Evolutionary conservation across 2,329 filamentous ascomycete genomes (phyloP).

Genomic region (Neonectria faginata): DNA sequence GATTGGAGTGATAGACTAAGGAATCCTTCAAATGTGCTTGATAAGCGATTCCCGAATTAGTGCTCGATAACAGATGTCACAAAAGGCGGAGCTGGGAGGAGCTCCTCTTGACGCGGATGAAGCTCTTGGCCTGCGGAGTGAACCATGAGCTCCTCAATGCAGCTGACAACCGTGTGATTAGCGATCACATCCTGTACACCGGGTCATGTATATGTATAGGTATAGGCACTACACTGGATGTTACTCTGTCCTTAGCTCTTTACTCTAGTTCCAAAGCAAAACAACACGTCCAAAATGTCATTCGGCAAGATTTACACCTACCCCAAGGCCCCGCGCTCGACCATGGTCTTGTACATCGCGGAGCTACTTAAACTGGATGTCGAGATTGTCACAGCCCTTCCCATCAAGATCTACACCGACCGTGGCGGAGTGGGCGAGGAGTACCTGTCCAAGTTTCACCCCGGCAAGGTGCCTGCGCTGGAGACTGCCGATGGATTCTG

Average conservation of each 20-base stretch:
- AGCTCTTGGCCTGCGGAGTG: neutral
- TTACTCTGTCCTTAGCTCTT: neutral
- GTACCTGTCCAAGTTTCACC: constrained; percentile 27
- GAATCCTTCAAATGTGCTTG: neutral
- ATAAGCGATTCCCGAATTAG: neutral
- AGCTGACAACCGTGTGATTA: neutral
- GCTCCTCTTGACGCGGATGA: neutral
- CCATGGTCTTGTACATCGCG: constrained; percentile 31
- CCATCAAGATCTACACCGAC: constrained; percentile 26
- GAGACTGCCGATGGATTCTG: constrained; percentile 27
- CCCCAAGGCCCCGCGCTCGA: constrained; percentile 29
- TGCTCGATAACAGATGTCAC: neutral
- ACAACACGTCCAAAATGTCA: constrained; percentile 8
- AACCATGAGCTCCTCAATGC: neutral
- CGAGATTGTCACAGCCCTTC: constrained; percentile 26
- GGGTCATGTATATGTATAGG: neutral
- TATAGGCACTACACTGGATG: neutral
- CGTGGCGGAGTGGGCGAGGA: constrained; percentile 25
- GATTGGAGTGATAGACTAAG: neutral
- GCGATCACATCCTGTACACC: neutral
- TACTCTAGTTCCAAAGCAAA: neutral
- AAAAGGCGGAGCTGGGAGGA: neutral
- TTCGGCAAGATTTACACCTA: constrained; percentile 29
- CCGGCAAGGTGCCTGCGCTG: constrained; percentile 25
- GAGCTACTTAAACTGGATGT: constrained; percentile 24